Base-by-base conservation (phyloP, 2,329 filamentous ascomycete species). In the Aspergillus japonicus region DNA sequence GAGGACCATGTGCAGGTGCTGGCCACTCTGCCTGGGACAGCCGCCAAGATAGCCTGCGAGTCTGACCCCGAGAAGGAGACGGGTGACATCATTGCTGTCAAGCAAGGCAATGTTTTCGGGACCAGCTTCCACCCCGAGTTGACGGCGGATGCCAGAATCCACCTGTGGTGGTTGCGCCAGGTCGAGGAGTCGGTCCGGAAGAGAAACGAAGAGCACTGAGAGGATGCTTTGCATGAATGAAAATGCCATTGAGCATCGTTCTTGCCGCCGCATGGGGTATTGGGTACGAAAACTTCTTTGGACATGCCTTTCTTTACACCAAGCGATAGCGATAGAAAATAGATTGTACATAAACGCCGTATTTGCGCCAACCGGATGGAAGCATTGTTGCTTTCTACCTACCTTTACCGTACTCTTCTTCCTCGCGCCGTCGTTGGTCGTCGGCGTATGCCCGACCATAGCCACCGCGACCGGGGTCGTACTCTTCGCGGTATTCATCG, bases 401-500 rank as follows among this genome's bases (percentile, higher is more conserved):
- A 64, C 83, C 81, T 63, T 80, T 80, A 23, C 84, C 84, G 64
- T 87, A 86, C 62, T 86, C 82, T 50, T 86, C 84, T 67, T 85
- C 83, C 64, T 85, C 83, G 67, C 77, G 85, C 66, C 78, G 71
- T 64, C 81, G 76, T 69, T 82, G 77, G 69, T 90, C 87, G 31
- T 87, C 84, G 66, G 87, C 86, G 61, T 92, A 82, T 58, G 91
- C 91, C 64, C 93, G 85, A 48, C 95, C 94, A 67, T 93, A 87
- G 11, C 95, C 95, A 68, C 95, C 95, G 68, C 95, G 85, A 16
- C 95, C 95, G 62, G 96, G 94, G 74, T 99, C 95, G 73, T 89
- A 99, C 79, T 99, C 95, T 75, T 97, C 92, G 50, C 95, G 87
- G 78, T 98, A 99, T 81, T 99, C 96, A 75, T 99, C 95, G 66